Base-by-base conservation (phyloP, 2,329 filamentous ascomycete genomes). In the Trichophyton mentagrophytes region DNA sequence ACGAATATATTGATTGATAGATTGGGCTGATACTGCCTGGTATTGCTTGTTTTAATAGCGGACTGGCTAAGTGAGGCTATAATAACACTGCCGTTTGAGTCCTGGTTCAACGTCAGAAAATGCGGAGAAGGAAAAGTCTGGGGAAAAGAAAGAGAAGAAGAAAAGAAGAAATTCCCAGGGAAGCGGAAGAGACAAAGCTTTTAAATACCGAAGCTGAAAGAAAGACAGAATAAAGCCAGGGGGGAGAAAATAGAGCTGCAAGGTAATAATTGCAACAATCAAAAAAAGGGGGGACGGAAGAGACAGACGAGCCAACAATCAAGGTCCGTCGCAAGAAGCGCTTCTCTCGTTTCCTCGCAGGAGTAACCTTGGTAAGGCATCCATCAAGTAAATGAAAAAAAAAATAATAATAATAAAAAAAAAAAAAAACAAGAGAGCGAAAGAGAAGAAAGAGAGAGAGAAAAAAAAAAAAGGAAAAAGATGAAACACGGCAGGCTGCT, bases 111-210 rank as follows among this genome's bases (percentile, higher is more conserved):
- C 40, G 40, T 44, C 40, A 44, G 6, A 33, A 53, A 53, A 33
- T 53, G 49, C 49, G 49, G 49, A 53, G 49, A 51, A 53, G n/a
- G 27, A 25, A 51, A 53, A 53, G 27, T 53, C 49, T 33, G 49
- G 49, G 49, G 49, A 53, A 53, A 30, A 15, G 22, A 53, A 30
- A 7, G 49, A n/a, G 22, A 53, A 53, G 27, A 17, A 30, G 22
- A 27, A 53, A 33, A 30, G 22, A 33, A 53, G 27, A 53, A 53
- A 53, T 11, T 13, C 13, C 9, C 49, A 30, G 11, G n/a, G 22
- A 53, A 22, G 27, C 22, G n/a, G 49, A 33, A 53, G 22, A 51
- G 49, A 53, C 49, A 53, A 53, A 53, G 49, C 22, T 33, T 42
- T 53, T 53, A 53, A 53, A 22, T 53, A 53, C 13, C 27, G 11